These are phyloP conservation scores for Coccomyxa sp. DNA, from an alignment of 139 green algal species.

Conservation along the genomic window DNA sequence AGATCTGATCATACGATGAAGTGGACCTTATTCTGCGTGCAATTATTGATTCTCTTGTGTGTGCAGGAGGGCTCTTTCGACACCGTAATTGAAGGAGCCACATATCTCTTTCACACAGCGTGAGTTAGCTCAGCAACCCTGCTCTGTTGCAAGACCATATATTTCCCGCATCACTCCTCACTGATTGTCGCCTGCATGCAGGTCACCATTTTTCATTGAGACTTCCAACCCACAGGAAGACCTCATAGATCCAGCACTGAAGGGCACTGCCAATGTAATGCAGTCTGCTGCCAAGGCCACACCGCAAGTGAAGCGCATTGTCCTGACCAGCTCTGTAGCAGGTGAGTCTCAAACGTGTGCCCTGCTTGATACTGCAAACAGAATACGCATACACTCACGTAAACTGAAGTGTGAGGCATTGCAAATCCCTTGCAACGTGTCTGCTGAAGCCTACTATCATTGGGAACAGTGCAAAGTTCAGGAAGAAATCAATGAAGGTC, in stretches of 20 bases:
- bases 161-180: background rate
- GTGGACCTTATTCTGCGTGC: background rate
- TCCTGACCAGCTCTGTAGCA: conserved; percentile 67
- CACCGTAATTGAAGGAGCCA: conserved; percentile 23
- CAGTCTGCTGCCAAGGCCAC: conserved; percentile 28
- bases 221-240: conserved; percentile 31
- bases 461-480: background rate
- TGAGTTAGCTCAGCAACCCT: too few species aligned
- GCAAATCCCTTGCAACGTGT: background rate
- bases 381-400: background rate
- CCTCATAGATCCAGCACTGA: conserved; percentile 49
- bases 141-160: background rate
- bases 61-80: conserved; percentile 37
- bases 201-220: conserved; percentile 65
- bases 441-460: background rate
- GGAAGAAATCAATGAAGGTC: background rate
- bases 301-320: conserved; percentile 32
- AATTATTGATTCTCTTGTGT: background rate
- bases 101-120: conserved; percentile 26
- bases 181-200: background rate
- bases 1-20: too few species aligned
- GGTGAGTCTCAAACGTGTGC: conserved; percentile 24
- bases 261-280: conserved; percentile 34
- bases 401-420: background rate
- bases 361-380: background rate